phyloP scores from a whole-genome alignment of 805 yeast species.

The Starmera caribaea region DNA sequence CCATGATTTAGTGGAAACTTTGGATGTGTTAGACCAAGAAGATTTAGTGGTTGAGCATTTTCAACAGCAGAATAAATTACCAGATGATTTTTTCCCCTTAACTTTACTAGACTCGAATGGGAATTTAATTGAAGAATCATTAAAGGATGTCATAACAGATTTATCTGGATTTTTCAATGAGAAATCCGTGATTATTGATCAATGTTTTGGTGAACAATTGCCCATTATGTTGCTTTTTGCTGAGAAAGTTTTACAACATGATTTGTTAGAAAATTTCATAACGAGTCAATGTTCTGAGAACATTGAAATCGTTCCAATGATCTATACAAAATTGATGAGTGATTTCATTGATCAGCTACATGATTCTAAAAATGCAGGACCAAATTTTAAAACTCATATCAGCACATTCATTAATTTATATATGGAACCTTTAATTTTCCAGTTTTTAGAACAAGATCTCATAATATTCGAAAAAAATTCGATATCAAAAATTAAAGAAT shows the following conservation, averaged over 20 bases:
- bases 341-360: conserved; percentile 26
- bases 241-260: conserved; percentile 29
- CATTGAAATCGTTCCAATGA: conserved; percentile 20
- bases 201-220: conserved; percentile 27
- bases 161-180: conserved; percentile 22
- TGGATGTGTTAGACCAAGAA: conserved; percentile 24
- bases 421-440: conserved; percentile 24
- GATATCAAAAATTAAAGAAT: conserved; percentile 16
- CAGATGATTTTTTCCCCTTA: conserved; percentile 20
- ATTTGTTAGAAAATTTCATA: conserved; percentile 19
- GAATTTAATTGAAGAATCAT: conserved; percentile 12
- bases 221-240: conserved; percentile 28
- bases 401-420: conserved; percentile 27
- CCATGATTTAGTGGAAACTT: conserved; percentile 13
- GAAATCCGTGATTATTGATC: conserved; percentile 27
- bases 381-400: conserved; percentile 19
- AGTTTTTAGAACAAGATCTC: conserved; percentile 23
- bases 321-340: conserved; percentile 20
- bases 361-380: conserved; percentile 27
- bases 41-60: conserved; percentile 29
- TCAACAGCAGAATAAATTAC: conserved; percentile 25
- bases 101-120: conserved; percentile 16
- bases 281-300: conserved; percentile 15
- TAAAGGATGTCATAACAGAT: conserved; percentile 17
- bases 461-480: conserved; percentile 20